Conservation (phyloP, 2,329 filamentous ascomycete genomes). For the Pyrenophora seminiperda region DNA sequence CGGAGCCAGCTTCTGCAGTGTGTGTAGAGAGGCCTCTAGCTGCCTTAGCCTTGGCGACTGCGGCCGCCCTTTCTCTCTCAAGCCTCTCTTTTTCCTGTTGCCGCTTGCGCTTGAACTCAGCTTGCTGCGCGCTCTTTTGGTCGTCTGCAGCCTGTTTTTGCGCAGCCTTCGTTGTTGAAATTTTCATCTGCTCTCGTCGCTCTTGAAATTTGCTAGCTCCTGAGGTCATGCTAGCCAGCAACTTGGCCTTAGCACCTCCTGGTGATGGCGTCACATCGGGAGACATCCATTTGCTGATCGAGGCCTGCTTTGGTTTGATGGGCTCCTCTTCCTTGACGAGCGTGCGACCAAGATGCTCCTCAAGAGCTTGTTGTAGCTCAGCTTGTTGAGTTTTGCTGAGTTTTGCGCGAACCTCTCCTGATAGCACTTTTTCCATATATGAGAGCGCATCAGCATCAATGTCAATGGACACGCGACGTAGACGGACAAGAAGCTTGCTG, state of each 20-base stretch:
- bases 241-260: conserved; percentile 32
- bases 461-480: conserved; percentile 77
- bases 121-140: conserved; percentile 34
- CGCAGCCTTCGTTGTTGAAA: conserved; percentile 29
- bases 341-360: conserved; percentile 54
- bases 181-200: conserved; percentile 31
- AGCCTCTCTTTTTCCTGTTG: conserved; percentile 76
- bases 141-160: conserved; percentile 34
- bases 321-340: conserved; percentile 42
- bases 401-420: conserved; percentile 73
- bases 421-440: conserved; percentile 70
- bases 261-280: conserved; percentile 32
- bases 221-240: conserved; percentile 39
- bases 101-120: conserved; percentile 73
- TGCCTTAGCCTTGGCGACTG: conserved; percentile 71
- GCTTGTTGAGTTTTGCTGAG: conserved; percentile 82
- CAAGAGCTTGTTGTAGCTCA: conserved; percentile 70
- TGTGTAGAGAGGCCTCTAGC: conserved; percentile 56
- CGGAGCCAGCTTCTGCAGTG: conserved; percentile 78
- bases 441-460: conserved; percentile 65
- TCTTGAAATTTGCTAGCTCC: conserved; percentile 38
- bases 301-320: conserved; percentile 48
- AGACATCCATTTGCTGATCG: conserved; percentile 49
- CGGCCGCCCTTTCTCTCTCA: conserved; percentile 71
- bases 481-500: conserved; percentile 78